A percentile compares a stretch with the other conserved stretches of the same genome.
Conservation (phyloP, 2,329 filamentous ascomycete species). For the Penicillium sumatraense region DNA sequence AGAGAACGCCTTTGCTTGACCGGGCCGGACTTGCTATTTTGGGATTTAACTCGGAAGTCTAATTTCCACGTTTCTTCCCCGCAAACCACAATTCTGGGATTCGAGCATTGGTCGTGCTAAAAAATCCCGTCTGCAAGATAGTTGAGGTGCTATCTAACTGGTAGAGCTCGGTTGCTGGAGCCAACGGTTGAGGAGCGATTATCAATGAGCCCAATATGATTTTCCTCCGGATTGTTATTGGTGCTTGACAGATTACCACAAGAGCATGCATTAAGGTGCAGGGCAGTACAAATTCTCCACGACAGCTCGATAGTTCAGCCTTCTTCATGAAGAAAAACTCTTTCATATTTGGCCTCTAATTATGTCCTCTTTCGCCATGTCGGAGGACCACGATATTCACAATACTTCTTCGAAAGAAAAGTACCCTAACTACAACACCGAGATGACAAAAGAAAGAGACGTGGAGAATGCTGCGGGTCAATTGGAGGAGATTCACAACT, state of each 20-base stretch:
- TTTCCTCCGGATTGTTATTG: slow-evolving; percentile 10
- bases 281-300: not conserved
- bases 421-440: slow-evolving; percentile 3
- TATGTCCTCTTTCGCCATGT: not conserved
- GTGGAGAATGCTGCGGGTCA: slow-evolving; percentile 26
- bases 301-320: not conserved
- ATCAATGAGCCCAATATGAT: slow-evolving; percentile 2
- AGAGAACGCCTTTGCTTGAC: not conserved
- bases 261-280: slow-evolving; percentile 8
- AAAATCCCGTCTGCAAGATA: not conserved
- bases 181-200: slow-evolving; percentile 8
- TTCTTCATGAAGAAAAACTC: not conserved
- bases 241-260: slow-evolving; percentile 7
- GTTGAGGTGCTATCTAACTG: slow-evolving; percentile 1
- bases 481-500: slow-evolving; percentile 23
- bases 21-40: not conserved
- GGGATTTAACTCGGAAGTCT: not conserved
- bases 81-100: not conserved
- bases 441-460: slow-evolving; percentile 17
- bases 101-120: too few species aligned
- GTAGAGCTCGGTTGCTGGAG: slow-evolving; percentile 8
- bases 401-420: slow-evolving; percentile 12
- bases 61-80: not conserved
- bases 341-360: not conserved
- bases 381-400: slow-evolving; percentile 7